These are phyloP conservation scores for Scheffersomyces amazonensis DNA, from an alignment of 805 yeast species.

Conservation along the genomic window DNA sequence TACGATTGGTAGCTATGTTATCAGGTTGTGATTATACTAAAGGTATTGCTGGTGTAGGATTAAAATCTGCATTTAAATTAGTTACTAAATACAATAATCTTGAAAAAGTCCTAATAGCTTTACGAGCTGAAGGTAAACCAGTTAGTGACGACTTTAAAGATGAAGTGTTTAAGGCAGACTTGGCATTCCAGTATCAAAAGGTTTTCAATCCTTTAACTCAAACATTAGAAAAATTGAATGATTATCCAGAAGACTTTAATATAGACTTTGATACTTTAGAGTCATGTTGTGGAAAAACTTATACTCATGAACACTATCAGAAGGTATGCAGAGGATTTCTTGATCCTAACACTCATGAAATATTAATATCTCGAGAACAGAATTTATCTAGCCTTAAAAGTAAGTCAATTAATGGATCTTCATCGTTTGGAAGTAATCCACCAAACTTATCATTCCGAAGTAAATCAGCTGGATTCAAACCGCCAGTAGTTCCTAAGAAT, in stretches of 20 bases:
- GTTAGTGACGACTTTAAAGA: slow-evolving; percentile 57
- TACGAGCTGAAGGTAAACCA: slow-evolving; percentile 59
- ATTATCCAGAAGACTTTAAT: slow-evolving; percentile 44
- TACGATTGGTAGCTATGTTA: slow-evolving; percentile 75
- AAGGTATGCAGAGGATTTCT: slow-evolving; percentile 62
- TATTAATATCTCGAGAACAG: slow-evolving; percentile 47
- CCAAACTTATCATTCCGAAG: not conserved
- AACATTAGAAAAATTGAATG: slow-evolving; percentile 55
- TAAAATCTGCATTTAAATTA: slow-evolving; percentile 66
- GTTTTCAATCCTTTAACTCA: slow-evolving; percentile 68
- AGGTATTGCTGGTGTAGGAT: slow-evolving; percentile 81
- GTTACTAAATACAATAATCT: slow-evolving; percentile 50
- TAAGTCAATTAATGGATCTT: slow-evolving; percentile 9
- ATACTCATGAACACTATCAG: slow-evolving; percentile 46
- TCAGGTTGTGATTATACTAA: slow-evolving; percentile 97
- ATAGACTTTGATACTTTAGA: slow-evolving; percentile 40
- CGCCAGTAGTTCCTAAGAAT: not conserved
- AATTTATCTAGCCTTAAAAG: slow-evolving; percentile 20
- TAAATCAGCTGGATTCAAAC: not conserved
- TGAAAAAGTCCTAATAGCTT: slow-evolving; percentile 53
- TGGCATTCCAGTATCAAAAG: slow-evolving; percentile 81
- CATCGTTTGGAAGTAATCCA: not conserved
- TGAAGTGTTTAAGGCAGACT: slow-evolving; percentile 64
- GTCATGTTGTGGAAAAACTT: slow-evolving; percentile 45
- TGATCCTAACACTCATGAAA: slow-evolving; percentile 58